Evolutionary conservation across 2,329 filamentous ascomycete species (phyloP).

Genomic region (Colletotrichum horii): DNA sequence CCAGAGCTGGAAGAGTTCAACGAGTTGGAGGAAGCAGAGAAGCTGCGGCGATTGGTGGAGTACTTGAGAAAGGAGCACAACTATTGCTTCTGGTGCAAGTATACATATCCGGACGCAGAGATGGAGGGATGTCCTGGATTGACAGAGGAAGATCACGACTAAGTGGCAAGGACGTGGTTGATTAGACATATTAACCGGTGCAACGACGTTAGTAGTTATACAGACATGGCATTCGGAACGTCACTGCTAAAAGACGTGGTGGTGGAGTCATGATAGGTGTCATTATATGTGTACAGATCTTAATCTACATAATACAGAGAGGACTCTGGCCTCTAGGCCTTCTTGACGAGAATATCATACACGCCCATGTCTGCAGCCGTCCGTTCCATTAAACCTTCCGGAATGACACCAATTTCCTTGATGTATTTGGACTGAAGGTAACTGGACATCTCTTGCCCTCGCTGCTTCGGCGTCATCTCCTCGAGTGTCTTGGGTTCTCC

Average conservation of each 20-base stretch:
- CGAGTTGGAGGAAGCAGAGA: constrained; percentile 68
- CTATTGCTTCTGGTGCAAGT: constrained; percentile 99
- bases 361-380: constrained; percentile 50
- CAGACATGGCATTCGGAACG: not conserved
- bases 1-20: constrained; percentile 82
- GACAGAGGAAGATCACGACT: constrained; percentile 82
- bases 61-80: constrained; percentile 73
- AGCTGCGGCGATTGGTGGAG: constrained; percentile 68
- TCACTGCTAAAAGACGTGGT: not conserved
- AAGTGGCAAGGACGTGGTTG: not conserved
- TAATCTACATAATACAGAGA: constrained; percentile 3
- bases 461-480: constrained; percentile 39
- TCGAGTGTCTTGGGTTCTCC: constrained; percentile 33
- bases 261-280: constrained; percentile 6
- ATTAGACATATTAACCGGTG: not conserved
- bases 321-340: not conserved
- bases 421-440: constrained; percentile 46
- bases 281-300: constrained; percentile 13
- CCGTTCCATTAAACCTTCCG: constrained; percentile 30
- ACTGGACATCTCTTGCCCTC: constrained; percentile 45
- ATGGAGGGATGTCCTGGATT: constrained; percentile 91
- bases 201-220: not conserved
- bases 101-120: constrained; percentile 70
- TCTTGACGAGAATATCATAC: constrained; percentile 30
- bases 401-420: constrained; percentile 28